Conservation (phyloP, 2,329 filamentous ascomycete genomes). For the Paecilomyces dactylethromorphus region DNA sequence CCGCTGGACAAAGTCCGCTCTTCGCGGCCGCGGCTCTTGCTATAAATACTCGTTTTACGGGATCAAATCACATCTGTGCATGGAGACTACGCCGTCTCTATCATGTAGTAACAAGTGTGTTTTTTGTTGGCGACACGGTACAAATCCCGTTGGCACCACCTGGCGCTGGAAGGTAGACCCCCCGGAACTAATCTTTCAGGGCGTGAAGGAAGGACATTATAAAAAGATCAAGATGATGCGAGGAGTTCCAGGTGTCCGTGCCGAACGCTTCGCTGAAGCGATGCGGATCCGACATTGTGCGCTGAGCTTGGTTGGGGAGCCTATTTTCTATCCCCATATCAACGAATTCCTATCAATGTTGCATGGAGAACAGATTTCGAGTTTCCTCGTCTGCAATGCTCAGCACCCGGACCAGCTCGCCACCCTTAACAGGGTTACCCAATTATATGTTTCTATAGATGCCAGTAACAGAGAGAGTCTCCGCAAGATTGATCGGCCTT, state of each 20-base stretch:
- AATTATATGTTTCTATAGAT: constrained; percentile 94
- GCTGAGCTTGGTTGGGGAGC: constrained; percentile 84
- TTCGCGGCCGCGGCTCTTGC: constrained; percentile 87
- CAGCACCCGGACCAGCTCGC: constrained; percentile 91
- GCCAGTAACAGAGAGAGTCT: constrained; percentile 84
- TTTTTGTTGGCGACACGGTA: constrained; percentile 97
- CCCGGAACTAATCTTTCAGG: constrained; percentile 80
- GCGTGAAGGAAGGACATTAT: constrained; percentile 88
- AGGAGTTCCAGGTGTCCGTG: constrained; percentile 84
- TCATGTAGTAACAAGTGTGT: constrained; percentile 98
- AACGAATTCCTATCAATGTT: constrained; percentile 83
- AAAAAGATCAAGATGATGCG: constrained; percentile 97
- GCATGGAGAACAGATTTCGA: constrained; percentile 80
- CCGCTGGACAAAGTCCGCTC: constrained; percentile 95
- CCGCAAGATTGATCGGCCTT: constrained; percentile 79
- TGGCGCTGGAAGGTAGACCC: constrained; percentile 96
- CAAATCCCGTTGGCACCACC: constrained; percentile 91
- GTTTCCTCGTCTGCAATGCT: constrained; percentile 93
- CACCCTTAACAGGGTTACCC: constrained; percentile 76
- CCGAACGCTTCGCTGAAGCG: constrained; percentile 86
- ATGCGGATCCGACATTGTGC: constrained; percentile 93
- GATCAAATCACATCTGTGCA: constrained; percentile 92
- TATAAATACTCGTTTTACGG: constrained; percentile 99
- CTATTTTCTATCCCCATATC: constrained; percentile 98
- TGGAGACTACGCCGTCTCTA: constrained; percentile 94